Base-by-base conservation (phyloP, 306 rosid species). In the Begonia fuchsioides region DNA sequence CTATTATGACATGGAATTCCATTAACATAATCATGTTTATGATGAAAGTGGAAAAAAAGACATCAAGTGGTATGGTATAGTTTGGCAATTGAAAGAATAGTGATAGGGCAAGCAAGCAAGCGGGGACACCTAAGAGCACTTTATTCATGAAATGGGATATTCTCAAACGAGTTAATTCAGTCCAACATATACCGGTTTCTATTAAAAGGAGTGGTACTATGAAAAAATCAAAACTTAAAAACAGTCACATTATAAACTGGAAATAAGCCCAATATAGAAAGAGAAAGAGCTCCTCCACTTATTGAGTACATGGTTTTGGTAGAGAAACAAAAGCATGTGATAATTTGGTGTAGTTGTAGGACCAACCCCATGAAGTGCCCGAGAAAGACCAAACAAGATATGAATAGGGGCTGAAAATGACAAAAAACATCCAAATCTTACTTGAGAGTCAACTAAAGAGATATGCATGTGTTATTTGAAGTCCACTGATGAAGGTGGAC, bases 11-110 rank as follows among this genome's bases (percentile, higher is more conserved):
- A 60, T 20, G 20, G 51, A 59, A 62, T 57, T 63, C 62, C 72
- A 65, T 72, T 74, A 62, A 62, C 72, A 72, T 55, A 69, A 72
- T 75, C 69, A 68, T 78, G 60, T 58, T 59, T 44, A 68, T 70
- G 68, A 63, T 20, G 61, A 71, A 70, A 75, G 87, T 80, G 80
- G 77, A 38, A 55, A 47, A 43, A 38, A 55, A 47, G 39, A 35
- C 63, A 9, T 47, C 20, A 63, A 63, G 74, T 77, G 76, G 45
- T 56, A 49, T 15, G 15, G 48, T 57, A 17, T 59, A 61, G 12
- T 51, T 49, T 39, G 43, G 74, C 55, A 55, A 47, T 26, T 32
- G 61, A 43, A 57, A 41, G 56, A 43, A 76, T 1, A 2, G 54
- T 59, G 40, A 67, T 26, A 41, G 64, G 64, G 62, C 60, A 76